Percentiles rank a stretch among this genome's conserved stretches.
Evolutionary conservation across 495 filamentous ascomycete species (phyloP).

Genomic region (Cairneyella variabilis): DNA sequence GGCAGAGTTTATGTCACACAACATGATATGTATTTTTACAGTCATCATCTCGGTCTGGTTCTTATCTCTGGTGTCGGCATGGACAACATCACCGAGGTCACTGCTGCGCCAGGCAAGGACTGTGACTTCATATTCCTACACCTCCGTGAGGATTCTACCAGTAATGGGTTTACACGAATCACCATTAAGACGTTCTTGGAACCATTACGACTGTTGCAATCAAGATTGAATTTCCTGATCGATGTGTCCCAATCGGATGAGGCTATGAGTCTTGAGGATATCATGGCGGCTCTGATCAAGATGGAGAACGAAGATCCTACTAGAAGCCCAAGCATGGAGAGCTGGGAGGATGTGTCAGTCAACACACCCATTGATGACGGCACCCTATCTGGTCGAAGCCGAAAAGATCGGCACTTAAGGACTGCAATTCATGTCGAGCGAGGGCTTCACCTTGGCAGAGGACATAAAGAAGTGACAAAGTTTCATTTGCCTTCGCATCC

Average conservation of each 20-base stretch:
- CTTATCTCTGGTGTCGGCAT: constrained; percentile 73
- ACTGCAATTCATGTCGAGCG: constrained; percentile 60
- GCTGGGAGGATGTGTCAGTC: constrained; percentile 84
- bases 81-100: constrained; percentile 78
- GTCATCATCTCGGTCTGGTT: constrained; percentile 87
- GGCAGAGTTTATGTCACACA: constrained; percentile 87
- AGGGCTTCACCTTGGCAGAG: constrained; percentile 47
- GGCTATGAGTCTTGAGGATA: constrained; percentile 56
- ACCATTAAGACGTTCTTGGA: constrained; percentile 92
- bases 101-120: constrained; percentile 81
- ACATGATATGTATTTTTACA: constrained; percentile 90
- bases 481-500: constrained; percentile 82
- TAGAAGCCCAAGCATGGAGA: constrained; percentile 72
- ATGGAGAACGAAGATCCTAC: constrained; percentile 45
- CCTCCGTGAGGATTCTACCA: constrained; percentile 53
- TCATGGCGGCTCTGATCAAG: constrained; percentile 60
- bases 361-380: constrained; percentile 60
- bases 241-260: constrained; percentile 67
- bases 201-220: constrained; percentile 74
- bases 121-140: constrained; percentile 94
- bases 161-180: constrained; percentile 63
- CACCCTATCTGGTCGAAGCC: constrained; percentile 38
- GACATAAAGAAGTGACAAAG: constrained; percentile 58
- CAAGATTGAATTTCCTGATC: constrained; percentile 77
- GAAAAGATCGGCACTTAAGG: constrained; percentile 51